A percentile compares a stretch with the other conserved stretches of the same genome.
Evolutionary conservation across 805 yeast genomes (phyloP).

Genomic region (Metschnikowia corniflorae): DNA sequence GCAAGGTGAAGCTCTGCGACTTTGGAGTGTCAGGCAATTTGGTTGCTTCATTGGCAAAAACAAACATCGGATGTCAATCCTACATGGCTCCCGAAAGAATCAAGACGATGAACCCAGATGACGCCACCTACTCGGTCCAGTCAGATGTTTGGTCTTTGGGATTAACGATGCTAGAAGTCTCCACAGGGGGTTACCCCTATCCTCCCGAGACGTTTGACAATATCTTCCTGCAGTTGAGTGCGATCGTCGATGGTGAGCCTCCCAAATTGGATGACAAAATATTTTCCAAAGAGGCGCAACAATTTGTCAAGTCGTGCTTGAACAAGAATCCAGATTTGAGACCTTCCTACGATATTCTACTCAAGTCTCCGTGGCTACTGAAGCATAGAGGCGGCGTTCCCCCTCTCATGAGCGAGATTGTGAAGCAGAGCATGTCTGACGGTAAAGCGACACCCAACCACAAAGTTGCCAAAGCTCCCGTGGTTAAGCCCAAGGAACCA

Average conservation of each 20-base stretch:
- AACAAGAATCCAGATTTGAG: conserved; percentile 77
- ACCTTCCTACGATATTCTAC: conserved; percentile 72
- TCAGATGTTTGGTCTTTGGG: conserved; percentile 97
- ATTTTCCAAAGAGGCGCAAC: conserved; percentile 73
- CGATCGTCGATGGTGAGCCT: conserved; percentile 60
- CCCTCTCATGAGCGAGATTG: conserved; percentile 27
- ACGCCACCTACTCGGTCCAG: conserved; percentile 82
- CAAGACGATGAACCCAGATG: conserved; percentile 68
- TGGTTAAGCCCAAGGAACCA: conserved; percentile 10
- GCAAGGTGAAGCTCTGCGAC: conserved; percentile 90
- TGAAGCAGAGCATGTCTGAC: conserved; percentile 19
- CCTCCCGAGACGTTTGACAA: conserved; percentile 90
- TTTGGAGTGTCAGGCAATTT: conserved; percentile 95
- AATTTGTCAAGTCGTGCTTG: conserved; percentile 74
- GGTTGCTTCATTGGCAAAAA: conserved; percentile 91
- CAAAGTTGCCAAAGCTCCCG: conserved; percentile 18
- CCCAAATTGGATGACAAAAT: conserved; percentile 22
- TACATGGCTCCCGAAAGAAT: conserved; percentile 99
- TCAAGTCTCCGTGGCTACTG: conserved; percentile 81
- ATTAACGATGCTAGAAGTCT: conserved; percentile 78
- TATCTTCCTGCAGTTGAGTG: conserved; percentile 88
- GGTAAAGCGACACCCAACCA: conserved; percentile 8
- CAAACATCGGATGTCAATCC: conserved; percentile 96
- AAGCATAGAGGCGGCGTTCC: conserved; percentile 41
- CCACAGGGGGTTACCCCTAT: conserved; percentile 91